A percentile compares a stretch with the other conserved stretches of the same genome.
These are phyloP conservation scores for Hamigera avellanea DNA, from an alignment of 495 filamentous ascomycete species.

Conservation along the genomic window DNA sequence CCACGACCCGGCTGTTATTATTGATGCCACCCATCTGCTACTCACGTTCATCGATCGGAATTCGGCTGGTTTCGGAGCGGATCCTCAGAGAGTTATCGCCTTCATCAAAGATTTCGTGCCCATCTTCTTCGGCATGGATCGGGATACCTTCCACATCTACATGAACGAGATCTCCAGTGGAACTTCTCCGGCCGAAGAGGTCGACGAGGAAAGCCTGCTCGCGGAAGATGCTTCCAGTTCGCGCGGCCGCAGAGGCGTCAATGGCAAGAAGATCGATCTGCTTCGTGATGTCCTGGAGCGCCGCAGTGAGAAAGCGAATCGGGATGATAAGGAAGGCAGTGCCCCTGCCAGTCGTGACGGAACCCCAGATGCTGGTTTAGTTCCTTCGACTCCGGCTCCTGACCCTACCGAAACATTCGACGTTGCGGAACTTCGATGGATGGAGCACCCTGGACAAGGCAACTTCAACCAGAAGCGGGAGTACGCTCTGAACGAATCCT, in stretches of 20 bases:
- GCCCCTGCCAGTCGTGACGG: conserved; percentile 69
- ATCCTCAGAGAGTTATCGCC: conserved; percentile 61
- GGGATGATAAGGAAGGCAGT: conserved; percentile 63
- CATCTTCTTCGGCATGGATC: conserved; percentile 76
- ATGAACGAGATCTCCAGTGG: conserved; percentile 57
- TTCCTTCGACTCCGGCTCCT: conserved; percentile 32
- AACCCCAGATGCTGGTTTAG: conserved; percentile 68
- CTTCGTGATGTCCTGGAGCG: conserved; percentile 77
- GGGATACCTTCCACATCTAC: conserved; percentile 61
- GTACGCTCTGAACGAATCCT: conserved; percentile 67
- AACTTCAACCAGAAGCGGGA: conserved; percentile 45
- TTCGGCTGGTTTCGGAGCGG: conserved; percentile 52
- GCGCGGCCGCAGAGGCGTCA: conserved; percentile 48
- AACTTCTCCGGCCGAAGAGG: conserved; percentile 55
- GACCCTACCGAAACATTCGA: conserved; percentile 37
- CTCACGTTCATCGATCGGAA: conserved; percentile 61
- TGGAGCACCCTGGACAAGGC: conserved; percentile 43
- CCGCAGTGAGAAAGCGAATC: conserved; percentile 48
- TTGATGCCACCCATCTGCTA: conserved; percentile 72
- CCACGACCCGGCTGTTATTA: conserved; percentile 63
- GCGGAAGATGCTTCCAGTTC: conserved; percentile 36
- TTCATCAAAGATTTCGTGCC: conserved; percentile 87
- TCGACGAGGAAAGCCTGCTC: conserved; percentile 48
- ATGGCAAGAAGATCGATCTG: conserved; percentile 68
- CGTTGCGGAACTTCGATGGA: conserved; percentile 41